Evolutionary conservation across 495 filamentous ascomycete genomes (phyloP).

Genomic region (Penicillium salamii): DNA sequence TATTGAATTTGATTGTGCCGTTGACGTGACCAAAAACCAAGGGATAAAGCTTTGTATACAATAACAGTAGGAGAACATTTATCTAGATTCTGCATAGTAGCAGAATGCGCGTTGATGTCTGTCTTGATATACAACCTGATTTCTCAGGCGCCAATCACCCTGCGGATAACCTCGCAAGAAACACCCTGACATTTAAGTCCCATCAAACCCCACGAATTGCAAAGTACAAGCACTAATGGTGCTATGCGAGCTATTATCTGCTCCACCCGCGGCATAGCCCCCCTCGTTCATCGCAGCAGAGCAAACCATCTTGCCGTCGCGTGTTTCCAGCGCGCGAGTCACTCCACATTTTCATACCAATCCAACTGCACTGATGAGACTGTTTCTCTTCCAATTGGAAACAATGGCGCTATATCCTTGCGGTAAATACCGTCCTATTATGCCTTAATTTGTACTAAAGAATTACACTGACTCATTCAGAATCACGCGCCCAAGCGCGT

Average conservation of each 20-base stretch:
- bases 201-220: neutral
- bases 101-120: no score
- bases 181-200: no score
- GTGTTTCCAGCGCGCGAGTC: conserved; percentile 1
- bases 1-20: no score
- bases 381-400: conserved; percentile 29
- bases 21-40: no score
- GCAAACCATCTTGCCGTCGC: neutral
- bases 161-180: no score
- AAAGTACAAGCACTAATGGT: neutral
- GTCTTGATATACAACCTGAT: neutral
- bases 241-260: conserved; percentile 14
- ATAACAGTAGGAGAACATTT: no score
- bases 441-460: neutral
- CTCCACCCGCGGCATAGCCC: neutral
- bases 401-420: conserved; percentile 31
- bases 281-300: neutral
- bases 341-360: conserved; percentile 5
- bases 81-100: no score
- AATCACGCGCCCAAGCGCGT: conserved; percentile 21
- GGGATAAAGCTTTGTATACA: no score
- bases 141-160: neutral
- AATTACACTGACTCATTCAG: conserved; percentile 11
- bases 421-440: conserved; percentile 16
- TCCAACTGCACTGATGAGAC: conserved; percentile 15